phyloP scores from a whole-genome alignment of 345 rosid genomes.

The Eucalyptus pauciflora region DNA sequence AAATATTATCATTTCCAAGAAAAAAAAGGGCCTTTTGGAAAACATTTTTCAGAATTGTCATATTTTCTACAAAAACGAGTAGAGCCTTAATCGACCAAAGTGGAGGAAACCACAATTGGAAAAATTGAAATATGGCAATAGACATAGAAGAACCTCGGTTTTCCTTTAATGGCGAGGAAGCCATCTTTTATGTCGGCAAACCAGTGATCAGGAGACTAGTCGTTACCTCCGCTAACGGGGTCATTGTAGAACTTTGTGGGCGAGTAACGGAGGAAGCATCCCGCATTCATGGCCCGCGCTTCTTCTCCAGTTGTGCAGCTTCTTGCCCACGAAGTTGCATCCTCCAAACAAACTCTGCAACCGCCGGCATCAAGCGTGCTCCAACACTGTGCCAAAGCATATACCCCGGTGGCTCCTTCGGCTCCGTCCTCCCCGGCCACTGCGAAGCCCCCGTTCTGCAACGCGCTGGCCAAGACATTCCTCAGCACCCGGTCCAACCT shows the following conservation, averaged over 20 bases:
- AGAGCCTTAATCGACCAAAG: background rate
- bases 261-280: conserved; percentile 56
- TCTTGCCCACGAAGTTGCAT: conserved; percentile 21
- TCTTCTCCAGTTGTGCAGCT: conserved; percentile 25
- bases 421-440: background rate
- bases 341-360: conserved; percentile 39
- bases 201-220: background rate
- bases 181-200: background rate
- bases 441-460: conserved; percentile 24
- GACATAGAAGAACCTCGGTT: too few species aligned
- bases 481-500: conserved; percentile 17
- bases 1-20: too few species aligned
- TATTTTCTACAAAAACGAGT: too few species aligned
- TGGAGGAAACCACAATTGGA: too few species aligned
- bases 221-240: background rate
- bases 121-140: too few species aligned
- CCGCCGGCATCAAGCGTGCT: conserved; percentile 15
- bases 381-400: conserved; percentile 76
- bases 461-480: conserved; percentile 25
- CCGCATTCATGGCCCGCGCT: conserved; percentile 53
- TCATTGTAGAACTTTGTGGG: conserved; percentile 21
- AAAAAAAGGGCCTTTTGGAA: too few species aligned
- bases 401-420: conserved; percentile 10
- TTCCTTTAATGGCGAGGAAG: background rate
- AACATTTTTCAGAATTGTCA: too few species aligned